Evolutionary conservation across 2,329 filamentous ascomycete species (phyloP).

Genomic region (Fusarium annulatum): DNA sequence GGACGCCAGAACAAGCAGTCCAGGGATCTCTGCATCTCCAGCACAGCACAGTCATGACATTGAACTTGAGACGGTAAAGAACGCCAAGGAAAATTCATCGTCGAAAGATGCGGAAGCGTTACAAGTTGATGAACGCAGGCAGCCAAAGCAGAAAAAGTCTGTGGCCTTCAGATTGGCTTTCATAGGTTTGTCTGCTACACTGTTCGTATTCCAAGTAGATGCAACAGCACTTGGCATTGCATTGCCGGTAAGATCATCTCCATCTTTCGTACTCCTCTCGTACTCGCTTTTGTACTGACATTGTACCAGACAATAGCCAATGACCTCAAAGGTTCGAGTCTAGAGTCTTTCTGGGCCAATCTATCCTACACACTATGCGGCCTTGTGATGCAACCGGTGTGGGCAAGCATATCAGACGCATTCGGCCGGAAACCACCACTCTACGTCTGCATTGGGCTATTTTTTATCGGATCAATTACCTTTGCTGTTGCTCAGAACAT

Average conservation of each 20-base stretch:
- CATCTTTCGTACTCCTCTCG: not conserved
- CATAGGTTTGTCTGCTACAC: conserved; percentile 4
- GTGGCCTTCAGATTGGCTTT: conserved; percentile 15
- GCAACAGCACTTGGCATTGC: conserved; percentile 22
- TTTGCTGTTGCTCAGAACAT: conserved; percentile 19
- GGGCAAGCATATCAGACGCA: conserved; percentile 21
- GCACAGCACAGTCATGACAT: not conserved
- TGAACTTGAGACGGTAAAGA: not conserved
- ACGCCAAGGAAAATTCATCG: not conserved
- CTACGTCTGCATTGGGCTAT: conserved; percentile 2
- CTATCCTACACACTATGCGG: conserved; percentile 16
- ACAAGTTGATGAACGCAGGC: not conserved
- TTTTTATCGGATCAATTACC: conserved; percentile 4
- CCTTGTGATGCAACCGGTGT: conserved; percentile 17
- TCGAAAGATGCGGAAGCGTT: not conserved
- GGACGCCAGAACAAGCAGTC: accelerated
- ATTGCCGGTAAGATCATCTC: not conserved
- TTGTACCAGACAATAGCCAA: conserved; percentile 9
- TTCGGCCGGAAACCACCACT: conserved; percentile 17
- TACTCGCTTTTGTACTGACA: not conserved
- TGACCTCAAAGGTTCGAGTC: conserved; percentile 9
- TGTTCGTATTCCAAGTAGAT: conserved; percentile 16
- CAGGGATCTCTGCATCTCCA: not conserved
- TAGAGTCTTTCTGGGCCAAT: conserved; percentile 20
- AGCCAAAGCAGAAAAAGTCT: conserved; percentile 3